phyloP scores from a whole-genome alignment of 2,329 filamentous ascomycete species.

The Zasmidium angulare region DNA sequence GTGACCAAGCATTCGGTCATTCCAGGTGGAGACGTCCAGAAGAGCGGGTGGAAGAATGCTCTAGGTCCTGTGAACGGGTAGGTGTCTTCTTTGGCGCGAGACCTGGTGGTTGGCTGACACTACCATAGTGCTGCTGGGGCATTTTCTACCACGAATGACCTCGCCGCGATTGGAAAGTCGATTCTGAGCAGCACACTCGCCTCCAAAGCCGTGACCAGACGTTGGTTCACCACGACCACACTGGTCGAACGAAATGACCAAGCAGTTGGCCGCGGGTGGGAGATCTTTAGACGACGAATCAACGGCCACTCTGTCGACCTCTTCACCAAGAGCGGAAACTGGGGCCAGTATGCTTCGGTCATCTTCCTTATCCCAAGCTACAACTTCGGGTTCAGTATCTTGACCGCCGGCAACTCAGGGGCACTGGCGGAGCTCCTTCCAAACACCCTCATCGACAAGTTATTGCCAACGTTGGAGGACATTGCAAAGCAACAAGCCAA shows the following conservation, averaged over 20 bases:
- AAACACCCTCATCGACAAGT: conserved; percentile 22
- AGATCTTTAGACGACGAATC: conserved; percentile 45
- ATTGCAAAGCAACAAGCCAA: conserved; percentile 31
- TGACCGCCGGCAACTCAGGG: conserved; percentile 32
- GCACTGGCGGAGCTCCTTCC: conserved; percentile 13
- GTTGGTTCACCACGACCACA: conserved; percentile 47
- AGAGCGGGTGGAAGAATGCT: conserved; percentile 24
- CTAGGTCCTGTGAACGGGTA: conserved; percentile 39
- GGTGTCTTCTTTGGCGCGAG: conserved; percentile 44
- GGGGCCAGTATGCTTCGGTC: conserved; percentile 25
- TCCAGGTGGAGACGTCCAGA: conserved; percentile 11
- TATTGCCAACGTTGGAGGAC: conserved; percentile 30
- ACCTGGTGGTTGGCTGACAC: conserved; percentile 35
- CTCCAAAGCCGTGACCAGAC: conserved; percentile 39
- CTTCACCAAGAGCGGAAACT: conserved; percentile 50
- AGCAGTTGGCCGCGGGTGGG: conserved; percentile 50
- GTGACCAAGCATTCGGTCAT: conserved; percentile 15
- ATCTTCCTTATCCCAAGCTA: conserved; percentile 50
- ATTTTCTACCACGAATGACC: conserved; percentile 21
- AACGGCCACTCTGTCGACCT: conserved; percentile 47
- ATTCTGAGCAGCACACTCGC: conserved; percentile 48
- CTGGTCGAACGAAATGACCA: conserved; percentile 39
- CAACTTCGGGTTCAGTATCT: conserved; percentile 43
- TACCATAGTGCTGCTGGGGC: conserved; percentile 12
- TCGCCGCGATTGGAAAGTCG: conserved; percentile 37